These are phyloP conservation scores for Agrocybe pediades DNA, from an alignment of 768 basidiomycete genomes.

Conservation along the genomic window DNA sequence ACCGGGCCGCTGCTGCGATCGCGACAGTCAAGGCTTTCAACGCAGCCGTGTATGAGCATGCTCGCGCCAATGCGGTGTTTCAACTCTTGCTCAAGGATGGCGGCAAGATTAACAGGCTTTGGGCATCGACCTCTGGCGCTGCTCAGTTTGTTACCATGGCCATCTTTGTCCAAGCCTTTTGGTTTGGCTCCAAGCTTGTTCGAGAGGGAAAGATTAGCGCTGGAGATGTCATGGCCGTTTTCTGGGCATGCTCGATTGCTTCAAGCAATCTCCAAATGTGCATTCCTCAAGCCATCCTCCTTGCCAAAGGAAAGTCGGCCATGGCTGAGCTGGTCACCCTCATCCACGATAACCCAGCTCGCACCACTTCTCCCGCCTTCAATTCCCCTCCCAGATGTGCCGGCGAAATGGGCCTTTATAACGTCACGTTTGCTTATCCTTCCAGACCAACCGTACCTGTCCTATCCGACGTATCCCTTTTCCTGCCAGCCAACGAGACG, in stretches of 20 bases:
- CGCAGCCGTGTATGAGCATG: conserved; percentile 54
- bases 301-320: conserved; percentile 83
- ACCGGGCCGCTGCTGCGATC: conserved; percentile 76
- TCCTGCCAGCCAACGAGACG: conserved; percentile 72
- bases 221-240: conserved; percentile 92
- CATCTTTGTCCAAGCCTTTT: conserved; percentile 97
- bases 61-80: conserved; percentile 47
- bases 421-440: conserved; percentile 86
- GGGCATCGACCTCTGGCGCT: conserved; percentile 70
- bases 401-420: conserved; percentile 75
- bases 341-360: conserved; percentile 45
- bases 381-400: conserved; percentile 64
- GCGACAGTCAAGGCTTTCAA: conserved; percentile 94
- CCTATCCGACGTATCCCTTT: conserved; percentile 66
- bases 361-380: conserved; percentile 38
- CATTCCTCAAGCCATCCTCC: conserved; percentile 75
- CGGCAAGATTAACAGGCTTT: conserved; percentile 61
- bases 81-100: conserved; percentile 47
- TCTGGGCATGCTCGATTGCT: conserved; percentile 95
- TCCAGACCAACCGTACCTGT: conserved; percentile 69
- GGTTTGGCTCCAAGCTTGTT: conserved; percentile 93
- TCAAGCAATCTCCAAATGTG: conserved; percentile 86
- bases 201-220: conserved; percentile 64
- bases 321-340: conserved; percentile 70
- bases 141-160: conserved; percentile 83